Evolutionary conservation across 1,139 yeast species (phyloP).

Genomic region (Sugiyamaella sp.): DNA sequence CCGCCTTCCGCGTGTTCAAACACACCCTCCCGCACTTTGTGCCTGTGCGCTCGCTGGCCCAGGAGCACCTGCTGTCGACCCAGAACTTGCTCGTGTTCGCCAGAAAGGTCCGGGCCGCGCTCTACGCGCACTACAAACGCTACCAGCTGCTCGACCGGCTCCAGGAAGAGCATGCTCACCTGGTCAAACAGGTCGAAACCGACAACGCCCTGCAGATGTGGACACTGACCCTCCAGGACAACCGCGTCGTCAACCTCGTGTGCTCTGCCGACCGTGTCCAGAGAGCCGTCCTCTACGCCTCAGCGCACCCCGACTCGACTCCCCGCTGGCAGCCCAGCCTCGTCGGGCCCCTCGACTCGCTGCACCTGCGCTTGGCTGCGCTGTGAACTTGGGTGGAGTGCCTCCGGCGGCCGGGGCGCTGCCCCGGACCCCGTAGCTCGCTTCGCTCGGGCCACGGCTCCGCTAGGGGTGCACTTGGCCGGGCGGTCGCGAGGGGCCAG

Average conservation of each 20-base stretch:
- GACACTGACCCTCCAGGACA: slow-evolving; percentile 25
- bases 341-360: slow-evolving; percentile 15
- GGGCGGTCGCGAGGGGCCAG: not conserved
- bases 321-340: slow-evolving; percentile 11
- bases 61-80: slow-evolving; percentile 24
- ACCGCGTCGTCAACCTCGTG: slow-evolving; percentile 13
- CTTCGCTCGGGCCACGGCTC: not conserved
- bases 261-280: slow-evolving; percentile 6
- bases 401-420: slow-evolving; percentile 1
- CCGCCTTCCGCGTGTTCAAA: slow-evolving; percentile 26
- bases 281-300: slow-evolving; percentile 14
- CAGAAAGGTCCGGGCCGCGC: slow-evolving; percentile 24
- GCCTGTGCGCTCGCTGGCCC: slow-evolving; percentile 28
- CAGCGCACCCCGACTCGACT: slow-evolving; percentile 3
- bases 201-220: slow-evolving; percentile 29
- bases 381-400: not conserved
- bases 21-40: slow-evolving; percentile 35
- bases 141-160: slow-evolving; percentile 20
- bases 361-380: not conserved
- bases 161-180: slow-evolving; percentile 9
- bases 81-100: slow-evolving; percentile 27
- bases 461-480: not conserved
- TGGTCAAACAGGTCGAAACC: slow-evolving; percentile 23
- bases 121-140: slow-evolving; percentile 23
- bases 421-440: not conserved